phyloP scores from a whole-genome alignment of 192 early-diverging fungal species.

The Powellomyces hirtus region DNA sequence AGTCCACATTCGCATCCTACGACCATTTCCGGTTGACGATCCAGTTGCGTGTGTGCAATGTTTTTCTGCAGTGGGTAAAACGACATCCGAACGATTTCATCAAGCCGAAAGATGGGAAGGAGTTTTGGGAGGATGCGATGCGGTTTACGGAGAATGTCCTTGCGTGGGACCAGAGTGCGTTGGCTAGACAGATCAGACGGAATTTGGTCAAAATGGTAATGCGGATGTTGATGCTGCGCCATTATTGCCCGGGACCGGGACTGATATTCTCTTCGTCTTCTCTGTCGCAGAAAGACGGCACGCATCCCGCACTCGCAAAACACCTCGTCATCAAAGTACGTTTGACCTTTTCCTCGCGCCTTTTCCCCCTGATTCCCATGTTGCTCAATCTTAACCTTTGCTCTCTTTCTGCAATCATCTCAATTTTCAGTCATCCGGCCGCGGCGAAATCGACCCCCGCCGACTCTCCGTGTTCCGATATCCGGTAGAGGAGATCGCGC shows the following conservation, averaged over 20 bases:
- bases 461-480: slow-evolving; percentile 23
- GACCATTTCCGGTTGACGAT: slow-evolving; percentile 36
- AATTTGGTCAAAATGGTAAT: slow-evolving; percentile 33
- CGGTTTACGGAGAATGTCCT: slow-evolving; percentile 35
- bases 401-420: neutral
- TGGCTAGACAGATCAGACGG: slow-evolving; percentile 37
- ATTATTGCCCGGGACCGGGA: neutral
- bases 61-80: slow-evolving; percentile 39
- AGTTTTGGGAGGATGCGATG: slow-evolving; percentile 11
- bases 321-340: slow-evolving; percentile 12
- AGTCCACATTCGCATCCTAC: slow-evolving; percentile 23
- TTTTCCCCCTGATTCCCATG: no score
- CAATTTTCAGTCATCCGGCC: neutral
- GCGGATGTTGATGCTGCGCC: neutral
- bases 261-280: neutral
- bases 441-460: slow-evolving; percentile 5
- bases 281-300: slow-evolving; percentile 2
- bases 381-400: neutral
- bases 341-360: no score
- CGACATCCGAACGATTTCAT: slow-evolving; percentile 34
- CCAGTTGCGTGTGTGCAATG: slow-evolving; percentile 40
- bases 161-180: slow-evolving; percentile 25
- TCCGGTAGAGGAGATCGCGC: slow-evolving; percentile 33
- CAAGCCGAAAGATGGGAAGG: slow-evolving; percentile 9
- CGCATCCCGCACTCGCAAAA: slow-evolving; percentile 17